These are phyloP conservation scores for Madurella fahalii DNA, from an alignment of 2,329 filamentous ascomycete species.

Conservation along the genomic window DNA sequence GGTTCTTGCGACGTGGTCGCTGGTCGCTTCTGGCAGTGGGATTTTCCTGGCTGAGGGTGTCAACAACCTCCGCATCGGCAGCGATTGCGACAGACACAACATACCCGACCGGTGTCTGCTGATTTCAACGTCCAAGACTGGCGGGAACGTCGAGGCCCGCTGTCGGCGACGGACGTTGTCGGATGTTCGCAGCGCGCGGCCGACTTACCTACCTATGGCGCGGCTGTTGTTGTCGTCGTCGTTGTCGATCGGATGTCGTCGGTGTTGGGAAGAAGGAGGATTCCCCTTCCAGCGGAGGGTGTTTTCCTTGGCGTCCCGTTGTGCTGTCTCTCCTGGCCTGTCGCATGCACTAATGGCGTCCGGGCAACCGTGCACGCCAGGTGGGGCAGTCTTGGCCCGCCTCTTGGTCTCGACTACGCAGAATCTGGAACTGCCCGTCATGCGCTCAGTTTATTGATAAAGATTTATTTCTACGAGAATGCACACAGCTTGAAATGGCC, in stretches of 20 bases:
- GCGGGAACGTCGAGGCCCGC: background rate
- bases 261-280: conserved; percentile 20
- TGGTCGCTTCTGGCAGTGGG: conserved; percentile 9
- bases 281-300: conserved; percentile 20
- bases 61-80: conserved; percentile 6
- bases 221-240: conserved; percentile 19
- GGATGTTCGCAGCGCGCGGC: conserved; percentile 13
- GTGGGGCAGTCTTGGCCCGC: conserved; percentile 12
- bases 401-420: too few species aligned
- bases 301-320: conserved; percentile 26
- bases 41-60: conserved; percentile 3
- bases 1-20: background rate
- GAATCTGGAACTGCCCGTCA: background rate
- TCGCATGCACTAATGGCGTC: conserved; percentile 26
- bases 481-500: background rate
- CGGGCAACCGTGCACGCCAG: conserved; percentile 26
- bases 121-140: background rate
- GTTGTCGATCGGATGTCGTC: conserved; percentile 16
- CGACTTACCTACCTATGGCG: conserved; percentile 19
- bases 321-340: conserved; percentile 18
- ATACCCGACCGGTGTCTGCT: conserved; percentile 6
- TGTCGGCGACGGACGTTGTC: conserved; percentile 12
- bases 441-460: background rate
- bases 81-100: conserved; percentile 9
- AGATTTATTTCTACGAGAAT: background rate